Percentiles rank a stretch among this genome's conserved stretches.
These are phyloP conservation scores for Boletus sp. DNA, from an alignment of 768 basidiomycete species.

Conservation along the genomic window DNA sequence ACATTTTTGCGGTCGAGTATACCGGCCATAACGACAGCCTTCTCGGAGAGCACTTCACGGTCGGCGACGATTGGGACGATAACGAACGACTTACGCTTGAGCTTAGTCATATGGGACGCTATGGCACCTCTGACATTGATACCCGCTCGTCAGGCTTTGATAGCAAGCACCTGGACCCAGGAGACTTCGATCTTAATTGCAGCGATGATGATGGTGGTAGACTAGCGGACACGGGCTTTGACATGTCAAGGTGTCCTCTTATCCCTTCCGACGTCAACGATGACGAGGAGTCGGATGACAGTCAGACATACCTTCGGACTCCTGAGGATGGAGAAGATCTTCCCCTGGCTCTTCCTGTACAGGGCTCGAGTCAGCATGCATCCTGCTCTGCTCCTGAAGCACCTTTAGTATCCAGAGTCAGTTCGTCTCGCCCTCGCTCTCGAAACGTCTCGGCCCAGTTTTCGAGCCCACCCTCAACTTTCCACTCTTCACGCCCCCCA, in stretches of 20 bases:
- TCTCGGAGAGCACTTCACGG: slow-evolving; percentile 23
- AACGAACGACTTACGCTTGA: slow-evolving; percentile 20
- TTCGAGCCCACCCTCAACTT: background rate
- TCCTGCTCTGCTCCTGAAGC: background rate
- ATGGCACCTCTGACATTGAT: background rate
- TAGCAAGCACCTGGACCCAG: slow-evolving; percentile 7
- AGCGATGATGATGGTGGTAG: slow-evolving; percentile 4
- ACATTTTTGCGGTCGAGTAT: slow-evolving; percentile 25
- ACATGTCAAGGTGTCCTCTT: slow-evolving; percentile 20
- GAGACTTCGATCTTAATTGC: slow-evolving; percentile 7
- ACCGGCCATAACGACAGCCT: slow-evolving; percentile 25
- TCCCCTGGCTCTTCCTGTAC: slow-evolving; percentile 3
- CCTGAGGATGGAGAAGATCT: slow-evolving; percentile 26
- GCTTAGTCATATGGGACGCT: slow-evolving; percentile 9
- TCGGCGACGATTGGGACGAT: slow-evolving; percentile 24
- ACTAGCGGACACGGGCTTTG: slow-evolving; percentile 16
- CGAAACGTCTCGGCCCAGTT: slow-evolving; percentile 16
- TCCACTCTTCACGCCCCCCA: background rate
- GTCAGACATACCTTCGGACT: slow-evolving; percentile 24
- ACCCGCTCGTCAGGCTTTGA: background rate
- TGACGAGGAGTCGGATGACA: slow-evolving; percentile 30
- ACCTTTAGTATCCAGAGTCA: slow-evolving; percentile 19
- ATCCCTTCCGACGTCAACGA: slow-evolving; percentile 27
- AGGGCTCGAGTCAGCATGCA: background rate
- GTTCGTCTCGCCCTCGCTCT: slow-evolving; percentile 28